These are phyloP conservation scores for Penicillium polonicum DNA, from an alignment of 2,329 filamentous ascomycete species.

Conservation along the genomic window DNA sequence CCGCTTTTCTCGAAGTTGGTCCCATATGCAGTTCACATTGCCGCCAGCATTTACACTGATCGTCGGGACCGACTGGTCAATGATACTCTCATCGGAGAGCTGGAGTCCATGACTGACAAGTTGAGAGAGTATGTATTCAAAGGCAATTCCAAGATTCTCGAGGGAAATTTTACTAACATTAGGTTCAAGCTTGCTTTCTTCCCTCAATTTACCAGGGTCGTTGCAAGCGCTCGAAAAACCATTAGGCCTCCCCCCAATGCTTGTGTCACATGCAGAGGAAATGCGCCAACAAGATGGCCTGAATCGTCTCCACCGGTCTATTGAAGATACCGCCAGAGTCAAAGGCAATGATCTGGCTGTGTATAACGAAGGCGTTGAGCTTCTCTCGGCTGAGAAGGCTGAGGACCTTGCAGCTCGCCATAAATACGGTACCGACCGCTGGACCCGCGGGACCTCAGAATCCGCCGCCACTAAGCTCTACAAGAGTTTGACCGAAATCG, in stretches of 20 bases:
- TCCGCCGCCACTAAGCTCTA: constrained; percentile 72
- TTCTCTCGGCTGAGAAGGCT: constrained; percentile 74
- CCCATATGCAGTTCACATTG: constrained; percentile 91
- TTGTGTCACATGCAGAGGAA: constrained; percentile 90
- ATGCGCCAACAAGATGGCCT: constrained; percentile 87
- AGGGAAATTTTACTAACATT: constrained; percentile 11
- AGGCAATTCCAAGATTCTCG: too few relatives aligned
- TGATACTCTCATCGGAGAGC: constrained; percentile 77
- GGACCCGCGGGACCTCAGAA: constrained; percentile 69
- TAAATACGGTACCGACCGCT: constrained; percentile 84
- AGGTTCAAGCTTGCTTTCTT: constrained; percentile 60
- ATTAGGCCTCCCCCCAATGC: constrained; percentile 77
- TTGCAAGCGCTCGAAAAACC: constrained; percentile 94
- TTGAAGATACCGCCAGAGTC: constrained; percentile 88
- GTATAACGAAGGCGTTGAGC: constrained; percentile 78
- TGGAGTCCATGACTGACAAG: constrained; percentile 76
- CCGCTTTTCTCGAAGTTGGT: constrained; percentile 89
- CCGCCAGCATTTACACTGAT: constrained; percentile 92
- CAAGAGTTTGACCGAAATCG: constrained; percentile 72
- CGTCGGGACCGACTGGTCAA: constrained; percentile 87
- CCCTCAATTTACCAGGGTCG: constrained; percentile 84
- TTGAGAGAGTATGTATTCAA: constrained; percentile 63
- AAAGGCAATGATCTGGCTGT: constrained; percentile 73
- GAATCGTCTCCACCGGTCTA: constrained; percentile 71
- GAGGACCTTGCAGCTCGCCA: constrained; percentile 75